Evolutionary conservation across 345 rosid genomes (phyloP).

Genomic region (Rhodamnia argentea): DNA sequence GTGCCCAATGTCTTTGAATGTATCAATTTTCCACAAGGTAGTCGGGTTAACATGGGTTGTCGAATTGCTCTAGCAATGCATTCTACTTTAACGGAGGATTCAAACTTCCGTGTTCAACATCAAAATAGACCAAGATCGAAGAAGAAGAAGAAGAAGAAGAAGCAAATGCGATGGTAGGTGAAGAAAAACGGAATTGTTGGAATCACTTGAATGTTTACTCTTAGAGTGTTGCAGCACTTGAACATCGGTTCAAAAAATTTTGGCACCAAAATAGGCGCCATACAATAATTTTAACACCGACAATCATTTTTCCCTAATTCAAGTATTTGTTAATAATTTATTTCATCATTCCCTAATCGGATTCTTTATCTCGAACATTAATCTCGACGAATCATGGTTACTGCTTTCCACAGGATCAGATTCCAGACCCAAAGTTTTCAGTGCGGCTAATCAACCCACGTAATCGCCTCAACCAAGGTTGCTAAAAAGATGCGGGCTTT

Average conservation of each 20-base stretch:
- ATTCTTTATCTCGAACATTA: neutral
- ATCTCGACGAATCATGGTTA: neutral
- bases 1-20: neutral
- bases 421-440: neutral
- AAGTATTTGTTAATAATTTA: neutral
- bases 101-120: neutral
- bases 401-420: neutral
- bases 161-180: neutral
- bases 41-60: neutral
- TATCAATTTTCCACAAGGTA: neutral
- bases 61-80: neutral
- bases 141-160: too few relatives aligned
- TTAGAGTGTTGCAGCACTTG: neutral
- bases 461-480: neutral
- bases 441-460: neutral
- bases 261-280: rapidly evolving
- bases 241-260: rapidly evolving
- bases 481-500: neutral
- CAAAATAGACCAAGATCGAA: neutral
- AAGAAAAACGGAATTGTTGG: neutral
- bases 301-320: neutral
- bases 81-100: neutral
- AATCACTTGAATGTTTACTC: neutral
- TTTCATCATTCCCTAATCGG: neutral
- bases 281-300: neutral